Base-by-base conservation (phyloP, 179 eudicot species). In the Actinidia arguta region DNA sequence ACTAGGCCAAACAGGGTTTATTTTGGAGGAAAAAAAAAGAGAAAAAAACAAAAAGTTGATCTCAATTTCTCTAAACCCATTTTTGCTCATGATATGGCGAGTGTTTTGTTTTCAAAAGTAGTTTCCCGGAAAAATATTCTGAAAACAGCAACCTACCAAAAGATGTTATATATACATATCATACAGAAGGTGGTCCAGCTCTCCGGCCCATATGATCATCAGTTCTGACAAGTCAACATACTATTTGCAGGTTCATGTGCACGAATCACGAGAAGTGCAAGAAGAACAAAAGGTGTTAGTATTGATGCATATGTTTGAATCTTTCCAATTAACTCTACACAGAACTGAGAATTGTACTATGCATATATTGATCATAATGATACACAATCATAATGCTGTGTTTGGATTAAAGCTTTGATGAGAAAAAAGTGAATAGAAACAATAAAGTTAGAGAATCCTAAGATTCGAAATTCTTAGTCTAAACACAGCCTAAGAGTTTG, bases 151-250 rank as follows among this genome's bases (percentile, higher is more conserved):
- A 51, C 69, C 63, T 42, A 55, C 48, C 72, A 46, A 71, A 20
- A 22, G 31, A 62, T 50, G 12, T 9, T 18, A 8, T 20, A 42
- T 8, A 42, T 42, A 24, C 36, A 66, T 54, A 16, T 48, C 80
- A 54, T 14, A 51, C 46, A 75, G 4, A 12, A 10, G 64, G 63
- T 24, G 55, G 8, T 66, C 46, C 69, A 80, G 76, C 46, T 71
- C 54, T n/a, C 56, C 64, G 75, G 75, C 71, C 75, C 67, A 82
- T 55, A 67, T 31, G 76, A 68, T n/a, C 70, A 67, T 11, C 39
- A 20, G 46, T 77, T 24, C 80, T 58, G 81, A 69, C 48, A 64
- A 70, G 85, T 82, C 85, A 70, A 78, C 48, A 71, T 36, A 11
- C 63, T 51, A 54, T 27, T 75, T 69, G 81, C 63, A 58, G 9